These are phyloP conservation scores for Mycena sanguinolenta DNA, from an alignment of 768 basidiomycete species.

Conservation along the genomic window DNA sequence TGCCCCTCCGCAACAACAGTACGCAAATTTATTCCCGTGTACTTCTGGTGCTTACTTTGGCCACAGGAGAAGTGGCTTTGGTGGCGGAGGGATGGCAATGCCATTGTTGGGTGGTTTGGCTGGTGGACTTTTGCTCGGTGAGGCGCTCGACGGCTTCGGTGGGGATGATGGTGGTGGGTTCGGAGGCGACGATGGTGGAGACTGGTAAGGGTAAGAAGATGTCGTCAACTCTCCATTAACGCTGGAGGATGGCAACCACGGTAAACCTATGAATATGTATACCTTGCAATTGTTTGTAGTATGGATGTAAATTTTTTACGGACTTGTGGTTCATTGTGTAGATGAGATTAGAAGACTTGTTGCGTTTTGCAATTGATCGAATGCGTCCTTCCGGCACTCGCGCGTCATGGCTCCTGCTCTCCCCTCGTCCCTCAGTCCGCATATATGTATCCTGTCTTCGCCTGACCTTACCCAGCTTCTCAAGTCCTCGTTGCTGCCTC, in stretches of 20 bases:
- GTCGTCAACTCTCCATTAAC: background rate
- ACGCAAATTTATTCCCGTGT: slow-evolving; percentile 17
- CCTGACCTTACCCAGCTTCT: slow-evolving; percentile 77
- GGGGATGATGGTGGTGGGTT: slow-evolving; percentile 23
- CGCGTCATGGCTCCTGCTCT: slow-evolving; percentile 63
- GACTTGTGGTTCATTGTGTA: too few relatives aligned
- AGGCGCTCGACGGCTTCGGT: slow-evolving; percentile 53
- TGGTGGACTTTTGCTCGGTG: slow-evolving; percentile 61
- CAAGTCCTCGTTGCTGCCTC: slow-evolving; percentile 69
- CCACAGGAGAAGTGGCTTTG: slow-evolving; percentile 41
- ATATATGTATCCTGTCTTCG: slow-evolving; percentile 81
- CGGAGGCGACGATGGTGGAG: background rate
- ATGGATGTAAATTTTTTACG: too few relatives aligned
- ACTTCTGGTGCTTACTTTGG: slow-evolving; percentile 20
- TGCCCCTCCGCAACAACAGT: slow-evolving; percentile 37
- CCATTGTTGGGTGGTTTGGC: slow-evolving; percentile 46
- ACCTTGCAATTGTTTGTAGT: too few relatives aligned
- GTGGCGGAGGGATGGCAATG: slow-evolving; percentile 52
- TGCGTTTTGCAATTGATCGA: too few relatives aligned
- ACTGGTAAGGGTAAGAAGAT: background rate
- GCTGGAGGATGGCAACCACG: too few relatives aligned
- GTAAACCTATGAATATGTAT: too few relatives aligned
- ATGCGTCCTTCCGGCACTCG: background rate
- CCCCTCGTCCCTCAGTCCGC: slow-evolving; percentile 85
- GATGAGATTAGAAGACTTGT: too few relatives aligned